These are phyloP conservation scores for Spiromastix sp. DNA, from an alignment of 2,329 filamentous ascomycete species.

Conservation along the genomic window DNA sequence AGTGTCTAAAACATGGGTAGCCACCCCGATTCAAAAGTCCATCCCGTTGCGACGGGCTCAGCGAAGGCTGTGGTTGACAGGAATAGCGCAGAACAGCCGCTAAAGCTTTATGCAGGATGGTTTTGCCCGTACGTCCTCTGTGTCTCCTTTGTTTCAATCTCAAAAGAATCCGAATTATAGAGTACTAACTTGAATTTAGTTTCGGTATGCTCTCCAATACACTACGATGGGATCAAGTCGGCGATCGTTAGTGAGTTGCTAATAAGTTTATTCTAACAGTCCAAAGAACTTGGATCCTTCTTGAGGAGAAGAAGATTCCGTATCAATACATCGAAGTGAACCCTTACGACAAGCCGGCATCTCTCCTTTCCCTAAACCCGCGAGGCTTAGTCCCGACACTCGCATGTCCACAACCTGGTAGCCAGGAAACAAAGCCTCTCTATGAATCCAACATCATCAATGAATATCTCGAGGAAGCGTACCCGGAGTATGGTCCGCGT, in stretches of 20 bases:
- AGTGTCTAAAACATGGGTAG: conserved; percentile 17
- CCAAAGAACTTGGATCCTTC: conserved; percentile 61
- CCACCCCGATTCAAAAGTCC: conserved; percentile 28
- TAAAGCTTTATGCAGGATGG: conserved; percentile 63
- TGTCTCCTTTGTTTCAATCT: background rate
- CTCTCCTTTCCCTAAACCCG: conserved; percentile 61
- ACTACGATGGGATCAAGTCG: background rate
- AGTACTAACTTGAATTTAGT: conserved; percentile 14
- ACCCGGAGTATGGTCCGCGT: conserved; percentile 38
- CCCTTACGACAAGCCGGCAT: conserved; percentile 61
- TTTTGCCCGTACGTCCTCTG: conserved; percentile 47
- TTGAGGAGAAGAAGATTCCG: conserved; percentile 61
- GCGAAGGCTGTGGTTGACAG: conserved; percentile 28
- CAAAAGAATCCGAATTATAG: background rate
- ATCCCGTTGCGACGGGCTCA: conserved; percentile 35
- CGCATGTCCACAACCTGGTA: conserved; percentile 17
- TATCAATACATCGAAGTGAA: conserved; percentile 73
- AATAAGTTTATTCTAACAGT: conserved; percentile 26
- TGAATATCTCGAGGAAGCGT: conserved; percentile 68
- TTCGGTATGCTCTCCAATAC: conserved; percentile 22
- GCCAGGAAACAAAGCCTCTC: conserved; percentile 43
- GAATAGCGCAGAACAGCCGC: conserved; percentile 24
- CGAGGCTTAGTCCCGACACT: conserved; percentile 66
- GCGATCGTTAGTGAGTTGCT: background rate
- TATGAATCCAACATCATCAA: conserved; percentile 65